Evolutionary conservation across 805 yeast species (phyloP).

Genomic region (Candida saitoana): DNA sequence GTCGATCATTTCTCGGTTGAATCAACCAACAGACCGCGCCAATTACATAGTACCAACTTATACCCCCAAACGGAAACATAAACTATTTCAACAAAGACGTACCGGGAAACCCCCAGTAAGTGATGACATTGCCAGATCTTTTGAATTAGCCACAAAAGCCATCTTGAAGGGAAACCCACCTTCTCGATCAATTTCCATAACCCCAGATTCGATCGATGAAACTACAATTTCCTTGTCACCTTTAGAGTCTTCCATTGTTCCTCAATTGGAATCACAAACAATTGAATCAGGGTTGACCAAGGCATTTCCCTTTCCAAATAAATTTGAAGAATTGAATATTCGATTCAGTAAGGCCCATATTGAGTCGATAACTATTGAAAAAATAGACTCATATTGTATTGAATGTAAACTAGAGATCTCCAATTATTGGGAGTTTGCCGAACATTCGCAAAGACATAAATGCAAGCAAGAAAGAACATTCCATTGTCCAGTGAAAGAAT

Average conservation of each 20-base stretch:
- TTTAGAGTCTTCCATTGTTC: background rate
- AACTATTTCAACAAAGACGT: constrained; percentile 2
- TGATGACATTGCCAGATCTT: constrained; percentile 1
- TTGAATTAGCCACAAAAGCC: constrained; percentile 3
- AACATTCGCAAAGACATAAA: background rate
- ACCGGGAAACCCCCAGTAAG: constrained; percentile 2
- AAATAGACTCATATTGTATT: constrained; percentile 1
- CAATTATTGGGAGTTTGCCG: constrained; percentile 1
- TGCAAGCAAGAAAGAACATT: constrained; percentile 2
- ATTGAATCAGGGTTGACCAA: background rate
- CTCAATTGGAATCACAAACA: background rate
- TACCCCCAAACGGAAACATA: background rate
- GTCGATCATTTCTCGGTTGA: background rate
- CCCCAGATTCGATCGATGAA: background rate
- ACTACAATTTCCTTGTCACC: background rate
- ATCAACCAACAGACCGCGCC: background rate
- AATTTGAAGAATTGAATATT: background rate
- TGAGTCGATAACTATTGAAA: constrained; percentile 1
- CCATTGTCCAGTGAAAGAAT: constrained; percentile 25
- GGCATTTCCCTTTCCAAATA: background rate
- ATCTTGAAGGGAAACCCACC: background rate
- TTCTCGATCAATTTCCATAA: background rate
- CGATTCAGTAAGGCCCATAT: background rate
- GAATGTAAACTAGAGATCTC: background rate
- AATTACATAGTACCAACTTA: background rate